These are phyloP conservation scores for Ceratobasidium sp. DNA, from an alignment of 1,284 basidiomycete genomes.

Conservation along the genomic window DNA sequence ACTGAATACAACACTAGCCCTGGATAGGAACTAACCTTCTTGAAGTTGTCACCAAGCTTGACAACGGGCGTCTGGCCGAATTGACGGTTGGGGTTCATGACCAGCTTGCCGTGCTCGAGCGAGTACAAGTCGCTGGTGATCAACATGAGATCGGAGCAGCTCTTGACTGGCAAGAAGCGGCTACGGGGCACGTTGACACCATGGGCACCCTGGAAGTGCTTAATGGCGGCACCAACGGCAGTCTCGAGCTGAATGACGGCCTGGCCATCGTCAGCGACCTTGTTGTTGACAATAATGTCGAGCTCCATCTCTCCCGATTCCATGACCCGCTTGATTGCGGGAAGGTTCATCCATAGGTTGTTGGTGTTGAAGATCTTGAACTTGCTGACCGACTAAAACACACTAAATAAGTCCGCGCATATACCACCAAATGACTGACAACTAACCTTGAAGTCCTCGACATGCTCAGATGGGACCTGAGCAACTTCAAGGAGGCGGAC, in stretches of 20 bases:
- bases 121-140: constrained; percentile 99
- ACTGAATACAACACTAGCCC: neutral
- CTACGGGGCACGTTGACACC: constrained; percentile 98
- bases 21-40: constrained; percentile 60
- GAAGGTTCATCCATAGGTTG: constrained; percentile 96
- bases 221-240: constrained; percentile 96
- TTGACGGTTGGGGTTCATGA: constrained; percentile 89
- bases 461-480: constrained; percentile 96
- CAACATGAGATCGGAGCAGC: constrained; percentile 87
- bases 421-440: constrained; percentile 36
- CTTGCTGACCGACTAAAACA: constrained; percentile 68
- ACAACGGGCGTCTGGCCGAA: constrained; percentile 93
- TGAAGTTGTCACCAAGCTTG: constrained; percentile 94
- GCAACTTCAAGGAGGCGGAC: constrained; percentile 97
- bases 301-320: constrained; percentile 90
- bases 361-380: constrained; percentile 97
- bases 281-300: constrained; percentile 95
- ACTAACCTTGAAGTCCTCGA: constrained; percentile 96
- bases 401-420: constrained; percentile 7
- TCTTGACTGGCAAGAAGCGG: constrained; percentile 92
- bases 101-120: constrained; percentile 91
- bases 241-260: constrained; percentile 96
- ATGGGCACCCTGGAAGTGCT: constrained; percentile 93
- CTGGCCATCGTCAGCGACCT: constrained; percentile 85
- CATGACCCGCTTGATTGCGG: constrained; percentile 85